Evolutionary conservation across 305 asterid genomes (phyloP), one percentile per base, ranked within the genome.

Genomic region (Fraxinus greggii): DNA sequence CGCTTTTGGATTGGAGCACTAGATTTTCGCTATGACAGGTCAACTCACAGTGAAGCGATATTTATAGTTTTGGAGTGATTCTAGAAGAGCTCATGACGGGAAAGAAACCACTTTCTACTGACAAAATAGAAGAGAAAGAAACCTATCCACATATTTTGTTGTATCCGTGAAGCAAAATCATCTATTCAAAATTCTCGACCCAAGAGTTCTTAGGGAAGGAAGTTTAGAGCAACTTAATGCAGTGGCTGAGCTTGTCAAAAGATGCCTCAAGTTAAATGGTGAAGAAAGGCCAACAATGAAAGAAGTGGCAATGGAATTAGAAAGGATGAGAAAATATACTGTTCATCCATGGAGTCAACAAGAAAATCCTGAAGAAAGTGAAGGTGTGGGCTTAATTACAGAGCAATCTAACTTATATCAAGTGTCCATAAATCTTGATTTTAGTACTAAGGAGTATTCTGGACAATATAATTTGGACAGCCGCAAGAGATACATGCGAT

Each of bases 21-120:
- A n/a, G n/a, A n/a, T n/a, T n/a, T n/a, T n/a, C n/a, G n/a, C n/a
- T n/a, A n/a, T n/a, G n/a, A n/a, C 94, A 0, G 86, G 96, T 70
- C 90, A 83, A 15, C 8, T 93, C 28, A 92, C 96, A 0, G 93
- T 84, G 24, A 93, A 93, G 96, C 32, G 96, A 93, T 7, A 93
- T 92, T 2, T 93, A 93, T 72, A 92, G 97, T 15, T 93, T 93
- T 8, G 97, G 96, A 8, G 93, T 92, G 0, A 94, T 93, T 17
- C 80, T 93, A 8, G 85, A 90, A 0, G 96, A 93, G 63, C 94
- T 93, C 1, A 54, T 90, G 78, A 93, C 93, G 1, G 92, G 93
- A 15, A 83, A 86, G 31, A 90, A 81, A 80, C 91, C 93, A 9
- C 87, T 93, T 17, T 90, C 88, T n/a, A 84, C 79, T 88, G 92